Percentiles rank a stretch among this genome's conserved stretches.
These are phyloP conservation scores for Suhomyces coccinellae DNA, from an alignment of 1,139 yeast species.

Conservation along the genomic window DNA sequence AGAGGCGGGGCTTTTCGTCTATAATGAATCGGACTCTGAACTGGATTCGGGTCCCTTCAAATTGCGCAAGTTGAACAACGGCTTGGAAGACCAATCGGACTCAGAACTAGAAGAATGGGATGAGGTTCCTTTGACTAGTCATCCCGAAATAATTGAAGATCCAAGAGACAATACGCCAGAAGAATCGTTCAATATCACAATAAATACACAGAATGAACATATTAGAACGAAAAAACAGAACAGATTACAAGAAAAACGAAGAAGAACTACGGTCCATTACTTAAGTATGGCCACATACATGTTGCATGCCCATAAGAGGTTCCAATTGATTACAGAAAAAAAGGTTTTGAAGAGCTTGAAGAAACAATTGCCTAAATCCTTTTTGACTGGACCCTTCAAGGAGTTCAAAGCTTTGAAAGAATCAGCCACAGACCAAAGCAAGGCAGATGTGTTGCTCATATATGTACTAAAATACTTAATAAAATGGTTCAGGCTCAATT, in stretches of 20 bases:
- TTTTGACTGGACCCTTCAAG: constrained; percentile 20
- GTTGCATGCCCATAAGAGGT: constrained; percentile 27
- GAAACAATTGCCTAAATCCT: constrained; percentile 28
- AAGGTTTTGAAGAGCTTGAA: constrained; percentile 26
- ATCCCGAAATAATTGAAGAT: neutral
- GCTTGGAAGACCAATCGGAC: constrained; percentile 10
- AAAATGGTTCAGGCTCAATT: constrained; percentile 42
- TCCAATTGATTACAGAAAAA: constrained; percentile 23
- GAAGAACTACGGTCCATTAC: constrained; percentile 24
- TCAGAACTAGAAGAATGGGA: constrained; percentile 25
- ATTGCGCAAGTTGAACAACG: constrained; percentile 5
- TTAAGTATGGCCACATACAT: constrained; percentile 30
- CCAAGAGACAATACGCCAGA: neutral
- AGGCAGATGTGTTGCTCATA: constrained; percentile 27
- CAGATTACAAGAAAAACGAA: constrained; percentile 8
- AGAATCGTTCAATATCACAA: constrained; percentile 5
- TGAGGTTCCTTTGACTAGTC: constrained; percentile 18
- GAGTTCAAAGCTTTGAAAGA: constrained; percentile 9
- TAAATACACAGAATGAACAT: constrained; percentile 2
- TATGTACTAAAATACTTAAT: constrained; percentile 36
- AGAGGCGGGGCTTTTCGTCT: constrained; percentile 12
- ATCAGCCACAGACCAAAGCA: constrained; percentile 3
- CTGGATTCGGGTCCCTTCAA: constrained; percentile 1
- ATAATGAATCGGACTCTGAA: constrained; percentile 10
- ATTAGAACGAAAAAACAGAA: neutral